Evolutionary conservation across 495 filamentous ascomycete genomes (phyloP).

Genomic region (Echria macrotheca): DNA sequence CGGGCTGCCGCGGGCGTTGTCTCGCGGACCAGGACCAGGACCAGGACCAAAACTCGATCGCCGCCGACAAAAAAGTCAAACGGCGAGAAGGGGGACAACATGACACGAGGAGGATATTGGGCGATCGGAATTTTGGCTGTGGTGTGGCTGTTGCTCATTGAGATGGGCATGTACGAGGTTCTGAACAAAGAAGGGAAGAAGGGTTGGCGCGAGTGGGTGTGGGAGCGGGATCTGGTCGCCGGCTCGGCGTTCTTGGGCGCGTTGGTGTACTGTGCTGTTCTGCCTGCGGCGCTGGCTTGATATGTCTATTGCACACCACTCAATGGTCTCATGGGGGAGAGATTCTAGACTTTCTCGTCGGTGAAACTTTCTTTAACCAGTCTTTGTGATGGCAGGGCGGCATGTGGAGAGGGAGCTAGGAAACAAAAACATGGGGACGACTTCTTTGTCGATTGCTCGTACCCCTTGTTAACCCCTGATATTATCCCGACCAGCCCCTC

Average conservation of each 20-base stretch:
- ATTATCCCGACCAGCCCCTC: too few species aligned
- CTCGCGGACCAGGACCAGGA: not conserved
- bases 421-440: too few species aligned
- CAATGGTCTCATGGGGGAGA: too few species aligned
- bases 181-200: not conserved
- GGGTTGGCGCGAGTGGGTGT: not conserved
- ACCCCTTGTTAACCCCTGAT: too few species aligned
- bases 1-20: not conserved
- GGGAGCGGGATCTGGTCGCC: not conserved
- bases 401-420: too few species aligned
- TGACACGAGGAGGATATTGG: not conserved
- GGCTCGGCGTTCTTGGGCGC: conserved; percentile 1
- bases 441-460: too few species aligned
- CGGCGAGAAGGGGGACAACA: too few species aligned
- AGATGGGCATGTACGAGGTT: not conserved
- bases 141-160: not conserved
- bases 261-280: not conserved
- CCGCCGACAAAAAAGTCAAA: not conserved
- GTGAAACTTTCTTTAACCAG: too few species aligned
- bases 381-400: too few species aligned
- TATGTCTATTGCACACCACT: too few species aligned
- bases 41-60: not conserved
- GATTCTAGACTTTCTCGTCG: too few species aligned
- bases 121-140: not conserved
- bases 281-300: not conserved